Percentiles rank a stretch among this genome's conserved stretches.
Conservation (phyloP, 179 eudicot species). For the Spinacia oleracea region DNA sequence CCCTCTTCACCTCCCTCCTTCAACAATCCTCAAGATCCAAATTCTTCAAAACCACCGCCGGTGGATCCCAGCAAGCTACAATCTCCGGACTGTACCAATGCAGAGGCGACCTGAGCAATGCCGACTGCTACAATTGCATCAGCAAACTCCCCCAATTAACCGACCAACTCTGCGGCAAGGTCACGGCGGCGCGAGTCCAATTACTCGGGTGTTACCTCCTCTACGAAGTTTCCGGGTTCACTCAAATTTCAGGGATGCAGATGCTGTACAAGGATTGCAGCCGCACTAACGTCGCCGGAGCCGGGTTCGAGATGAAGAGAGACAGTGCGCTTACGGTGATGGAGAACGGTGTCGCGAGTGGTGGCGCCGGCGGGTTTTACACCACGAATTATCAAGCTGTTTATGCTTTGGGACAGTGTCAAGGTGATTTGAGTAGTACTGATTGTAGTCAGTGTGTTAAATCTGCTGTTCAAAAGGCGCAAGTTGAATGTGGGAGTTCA, state of each 20-base stretch:
- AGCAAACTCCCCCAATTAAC: constrained; percentile 60
- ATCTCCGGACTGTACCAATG: constrained; percentile 80
- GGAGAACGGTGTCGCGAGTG: constrained; percentile 55
- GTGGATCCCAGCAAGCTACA: constrained; percentile 44
- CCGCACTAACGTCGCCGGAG: constrained; percentile 45
- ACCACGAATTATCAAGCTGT: constrained; percentile 59
- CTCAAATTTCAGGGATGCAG: constrained; percentile 75
- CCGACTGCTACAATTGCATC: constrained; percentile 71
- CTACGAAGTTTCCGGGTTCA: constrained; percentile 73
- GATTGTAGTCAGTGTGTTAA: constrained; percentile 82
- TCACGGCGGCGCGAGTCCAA: constrained; percentile 69
- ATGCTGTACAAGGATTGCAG: constrained; percentile 69
- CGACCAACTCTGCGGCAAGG: constrained; percentile 73
- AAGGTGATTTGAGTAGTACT: constrained; percentile 67
- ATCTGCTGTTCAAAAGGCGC: constrained; percentile 75
- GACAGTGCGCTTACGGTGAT: constrained; percentile 64
- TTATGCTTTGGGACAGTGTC: constrained; percentile 79
- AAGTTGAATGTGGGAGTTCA: constrained; percentile 86
- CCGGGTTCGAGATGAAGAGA: constrained; percentile 70
- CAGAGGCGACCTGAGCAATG: constrained; percentile 70
- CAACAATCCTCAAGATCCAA: constrained; percentile 76
- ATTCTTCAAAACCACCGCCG: constrained; percentile 63
- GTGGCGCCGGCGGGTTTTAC: constrained; percentile 47
- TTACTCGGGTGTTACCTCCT: constrained; percentile 77
- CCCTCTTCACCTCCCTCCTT: constrained; percentile 59